Base-by-base conservation (phyloP, 495 filamentous ascomycete genomes). In the Lindgomyces ingoldianus region DNA sequence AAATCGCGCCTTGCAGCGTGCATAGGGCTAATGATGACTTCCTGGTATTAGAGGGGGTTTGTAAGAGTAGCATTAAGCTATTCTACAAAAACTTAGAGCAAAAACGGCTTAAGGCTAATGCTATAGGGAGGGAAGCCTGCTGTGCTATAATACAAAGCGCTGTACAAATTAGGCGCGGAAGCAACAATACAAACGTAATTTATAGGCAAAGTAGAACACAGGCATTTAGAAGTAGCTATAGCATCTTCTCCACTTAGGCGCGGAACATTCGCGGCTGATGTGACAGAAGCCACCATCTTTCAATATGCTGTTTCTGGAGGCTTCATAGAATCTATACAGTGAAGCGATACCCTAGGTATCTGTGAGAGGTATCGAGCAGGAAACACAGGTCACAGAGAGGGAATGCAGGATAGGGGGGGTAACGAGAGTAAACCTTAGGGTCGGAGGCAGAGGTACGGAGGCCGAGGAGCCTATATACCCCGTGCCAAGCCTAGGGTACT, bases 141-240 rank as follows among this genome's bases (percentile, higher is more conserved):
- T 67, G 33, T 42, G 64, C 57, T 29, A 56, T 41, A 52, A 64
- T 53, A 57, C 22, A 62, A 64, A 45, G 60, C 60, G 57, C 58
- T 68, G 21, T 58, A 33, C 46, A 68, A 49, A 49, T 68, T 47
- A 68, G 60, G 65, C 60, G 51, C 48, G 30, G 57, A 62, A 59
- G 60, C 60, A 48, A 39, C 33, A 39, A 39, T 39, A 14, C 33
- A 39, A 39, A 39, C 33, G 33, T 39, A 39, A 39, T 39, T 67
- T 67, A 47, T 54, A 56, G 49, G 49, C 44, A 48, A 50, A 58
- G 60, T 33, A 47, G 39, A 33, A 65, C 45, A 48, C 47, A 47
- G 41, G 42, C 47, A 58, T 67, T 55, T 57, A 67, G 26, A 50
- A 61, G 30, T 67, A 54, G 64, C 64, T 62, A 62, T 48, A 62